Evolutionary conservation across 1,284 basidiomycete species (phyloP).

Genomic region (Ceratobasidium sp.): DNA sequence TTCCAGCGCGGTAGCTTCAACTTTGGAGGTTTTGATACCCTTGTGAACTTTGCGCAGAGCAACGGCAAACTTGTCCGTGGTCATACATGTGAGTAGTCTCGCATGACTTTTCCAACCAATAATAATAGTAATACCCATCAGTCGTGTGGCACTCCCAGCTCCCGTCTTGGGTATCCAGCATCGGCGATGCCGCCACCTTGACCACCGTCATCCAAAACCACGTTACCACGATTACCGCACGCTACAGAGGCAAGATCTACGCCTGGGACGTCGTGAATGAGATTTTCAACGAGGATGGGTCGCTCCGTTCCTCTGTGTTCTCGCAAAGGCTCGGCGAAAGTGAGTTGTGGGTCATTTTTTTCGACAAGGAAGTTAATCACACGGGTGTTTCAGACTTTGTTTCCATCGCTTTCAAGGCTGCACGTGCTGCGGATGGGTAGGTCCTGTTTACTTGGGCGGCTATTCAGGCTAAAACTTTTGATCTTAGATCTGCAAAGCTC

Average conservation of each 20-base stretch:
- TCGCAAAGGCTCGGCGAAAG: conserved; percentile 40
- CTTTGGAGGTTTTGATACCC: conserved; percentile 33
- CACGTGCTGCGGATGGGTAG: conserved; percentile 30
- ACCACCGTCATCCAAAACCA: conserved; percentile 42
- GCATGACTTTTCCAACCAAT: background rate
- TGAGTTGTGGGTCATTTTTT: background rate
- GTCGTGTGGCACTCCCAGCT: conserved; percentile 44
- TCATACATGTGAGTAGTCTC: conserved; percentile 15
- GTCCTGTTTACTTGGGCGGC: background rate
- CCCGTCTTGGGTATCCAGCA: conserved; percentile 39
- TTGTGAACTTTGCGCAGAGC: conserved; percentile 40
- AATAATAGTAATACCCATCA: background rate
- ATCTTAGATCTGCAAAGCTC: conserved; percentile 50
- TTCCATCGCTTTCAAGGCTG: conserved; percentile 50
- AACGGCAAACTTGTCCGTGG: conserved; percentile 39
- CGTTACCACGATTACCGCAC: conserved; percentile 17
- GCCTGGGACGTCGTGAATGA: conserved; percentile 41
- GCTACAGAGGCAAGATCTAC: conserved; percentile 42
- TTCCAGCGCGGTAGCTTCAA: conserved; percentile 48
- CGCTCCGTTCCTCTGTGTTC: conserved; percentile 46
- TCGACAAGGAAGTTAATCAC: background rate
- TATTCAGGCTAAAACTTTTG: background rate
- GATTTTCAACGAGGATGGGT: conserved; percentile 47
- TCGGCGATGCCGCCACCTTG: conserved; percentile 12
- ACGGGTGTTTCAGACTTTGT: conserved; percentile 47